Evolutionary conservation across 139 green algal species (phyloP).

Genomic region (Dunaliella primolecta): DNA sequence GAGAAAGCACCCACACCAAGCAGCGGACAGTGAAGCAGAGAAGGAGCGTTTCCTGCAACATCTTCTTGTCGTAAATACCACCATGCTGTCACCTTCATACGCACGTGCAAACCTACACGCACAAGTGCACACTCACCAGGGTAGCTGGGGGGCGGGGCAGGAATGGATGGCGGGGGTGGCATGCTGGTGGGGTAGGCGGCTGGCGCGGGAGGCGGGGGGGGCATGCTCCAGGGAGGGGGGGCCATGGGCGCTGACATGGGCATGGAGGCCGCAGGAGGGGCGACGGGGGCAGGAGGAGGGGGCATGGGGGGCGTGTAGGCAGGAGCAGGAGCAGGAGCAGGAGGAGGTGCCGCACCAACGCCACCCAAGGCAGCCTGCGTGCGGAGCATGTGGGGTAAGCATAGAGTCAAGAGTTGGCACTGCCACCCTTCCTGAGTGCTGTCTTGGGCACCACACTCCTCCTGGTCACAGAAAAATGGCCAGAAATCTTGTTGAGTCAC

Average conservation of each 20-base stretch:
- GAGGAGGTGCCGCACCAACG: neutral
- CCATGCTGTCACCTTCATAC: neutral
- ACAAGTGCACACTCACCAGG: too few species aligned
- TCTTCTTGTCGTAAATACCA: neutral
- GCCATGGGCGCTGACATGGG: neutral
- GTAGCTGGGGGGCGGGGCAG: neutral
- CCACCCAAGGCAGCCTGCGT: neutral
- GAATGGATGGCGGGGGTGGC: neutral
- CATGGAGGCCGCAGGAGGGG: neutral
- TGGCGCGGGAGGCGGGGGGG: neutral
- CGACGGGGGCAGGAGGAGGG: neutral
- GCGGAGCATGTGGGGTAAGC: too few species aligned
- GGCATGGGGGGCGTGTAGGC: neutral
- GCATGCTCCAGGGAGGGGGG: slow-evolving; percentile 18
- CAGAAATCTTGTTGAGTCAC: neutral
- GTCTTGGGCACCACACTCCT: too few species aligned
- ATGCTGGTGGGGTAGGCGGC: neutral
- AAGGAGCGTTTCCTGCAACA: neutral
- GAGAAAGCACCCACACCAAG: neutral
- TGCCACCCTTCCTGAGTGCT: too few species aligned
- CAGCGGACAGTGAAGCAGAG: neutral
- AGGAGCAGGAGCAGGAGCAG: neutral
- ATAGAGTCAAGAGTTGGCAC: too few species aligned
- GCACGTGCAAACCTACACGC: slow-evolving; percentile 13
- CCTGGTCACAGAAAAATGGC: too few species aligned